Percentiles rank a stretch among this genome's conserved stretches.
Evolutionary conservation across 345 rosid species (phyloP).

Genomic region (Eucalyptus coolabah): DNA sequence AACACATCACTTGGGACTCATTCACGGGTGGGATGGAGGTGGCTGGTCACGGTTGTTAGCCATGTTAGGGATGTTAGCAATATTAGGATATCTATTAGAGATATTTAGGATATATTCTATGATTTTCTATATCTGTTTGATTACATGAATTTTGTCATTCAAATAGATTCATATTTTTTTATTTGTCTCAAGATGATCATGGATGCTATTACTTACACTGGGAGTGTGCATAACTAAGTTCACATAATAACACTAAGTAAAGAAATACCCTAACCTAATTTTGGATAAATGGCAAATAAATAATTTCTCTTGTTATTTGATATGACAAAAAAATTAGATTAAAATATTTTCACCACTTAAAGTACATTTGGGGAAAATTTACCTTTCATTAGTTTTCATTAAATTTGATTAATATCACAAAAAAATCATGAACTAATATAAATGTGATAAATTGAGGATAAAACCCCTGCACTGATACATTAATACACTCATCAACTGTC

Average conservation of each 20-base stretch:
- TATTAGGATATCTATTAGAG: too few species aligned
- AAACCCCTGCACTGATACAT: fast-evolving
- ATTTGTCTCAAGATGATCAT: neutral
- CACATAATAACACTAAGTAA: neutral
- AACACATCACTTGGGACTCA: too few species aligned
- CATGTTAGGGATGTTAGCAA: neutral
- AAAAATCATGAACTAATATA: too few species aligned
- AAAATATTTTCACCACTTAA: neutral
- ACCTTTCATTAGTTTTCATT: fast-evolving
- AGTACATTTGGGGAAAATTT: too few species aligned
- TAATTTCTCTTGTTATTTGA: neutral
- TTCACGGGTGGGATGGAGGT: neutral
- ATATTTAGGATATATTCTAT: too few species aligned
- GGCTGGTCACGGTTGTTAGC: too few species aligned
- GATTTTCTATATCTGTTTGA: too few species aligned
- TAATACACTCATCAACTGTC: fast-evolving
- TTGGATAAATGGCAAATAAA: neutral
- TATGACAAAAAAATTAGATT: neutral
- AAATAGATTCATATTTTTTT: neutral
- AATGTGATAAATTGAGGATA: fast-evolving
- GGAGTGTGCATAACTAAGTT: neutral
- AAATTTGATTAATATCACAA: fast-evolving
- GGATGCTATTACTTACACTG: neutral
- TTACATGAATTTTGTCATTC: neutral
- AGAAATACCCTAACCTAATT: neutral